Base-by-base conservation (phyloP, 768 basidiomycete genomes). In the Russula sp. region DNA sequence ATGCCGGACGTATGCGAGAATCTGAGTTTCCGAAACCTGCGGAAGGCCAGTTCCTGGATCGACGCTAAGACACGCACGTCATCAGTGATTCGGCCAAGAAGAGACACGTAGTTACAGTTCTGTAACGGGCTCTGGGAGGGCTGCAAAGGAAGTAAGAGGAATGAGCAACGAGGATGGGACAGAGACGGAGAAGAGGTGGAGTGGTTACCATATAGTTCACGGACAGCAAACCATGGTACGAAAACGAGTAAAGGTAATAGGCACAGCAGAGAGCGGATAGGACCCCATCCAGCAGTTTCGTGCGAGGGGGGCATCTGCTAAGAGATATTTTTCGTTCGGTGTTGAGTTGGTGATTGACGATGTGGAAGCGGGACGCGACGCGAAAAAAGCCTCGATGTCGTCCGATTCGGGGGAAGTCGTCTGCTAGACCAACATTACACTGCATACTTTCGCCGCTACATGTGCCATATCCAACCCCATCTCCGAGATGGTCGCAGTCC, bases 1-100 rank as follows among this genome's bases (percentile, higher is more conserved):
- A 61, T 85, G 73, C 65, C 80, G 83, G 3, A 85, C 81, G 49
- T 84, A 75, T 7, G 75, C 77, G 3, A 90, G 80, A 55, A 92
- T 87, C 14, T 80, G 81, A 0, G 80, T 69, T 71, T 91, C 89
- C 0, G 88, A 89, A 29, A 90, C 81, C 68, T 88, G 86, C 5
- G 88, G 86, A 3, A 83, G 72, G 38, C 76, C 74, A 0, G 85
- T 89, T 11, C 68, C 60, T 6, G 85, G 78, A 70, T 89, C 70
- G 51, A 68, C 41, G 4, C 73, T 74, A 54, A n/a, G 25, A 43
- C 11, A 41, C 10, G 32, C 54, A 36, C 38, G 25, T 25, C 34
- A 20, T 22, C 9, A 49, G 22, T 10, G 9, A 35, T 5, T 13
- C 20, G 35, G 52, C 13, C 20, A 42, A 38, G 8, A 42, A 11